Base-by-base conservation (phyloP, 805 yeast species). In the Spencermartinsiella europaea region DNA sequence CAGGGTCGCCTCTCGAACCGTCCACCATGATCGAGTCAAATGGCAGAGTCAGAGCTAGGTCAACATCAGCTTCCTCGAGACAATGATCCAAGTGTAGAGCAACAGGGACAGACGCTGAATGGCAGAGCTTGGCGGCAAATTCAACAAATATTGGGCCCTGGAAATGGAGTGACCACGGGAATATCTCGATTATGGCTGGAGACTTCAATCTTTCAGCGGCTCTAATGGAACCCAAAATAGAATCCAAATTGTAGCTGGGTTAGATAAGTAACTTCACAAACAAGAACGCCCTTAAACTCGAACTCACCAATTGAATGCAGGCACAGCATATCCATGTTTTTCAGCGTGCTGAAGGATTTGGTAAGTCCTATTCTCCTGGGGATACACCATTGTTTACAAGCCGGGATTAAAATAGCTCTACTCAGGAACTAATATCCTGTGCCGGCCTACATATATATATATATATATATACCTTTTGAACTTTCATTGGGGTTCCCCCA, bases 1-100 rank as follows among this genome's bases (percentile, higher is more conserved):
- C 63, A 40, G 63, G 64, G 35, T 65, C 68, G 37, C 63, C 61
- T 38, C 62, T 65, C 4, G 70, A 64, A 61, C 67, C 67, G 54
- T 67, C 72, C 19, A 68, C 64, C 70, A 68, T 66, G 40, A 67
- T 66, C 12, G 69, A 65, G 51, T 67, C 71, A 47, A 68, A 66
- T 16, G 70, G 69, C 47, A 67, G 50, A 14, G 56, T 58, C 34
- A 52, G 51, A 4, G 70, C 71, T 10, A 61, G 61, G 46, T 56
- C 53, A 25, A 67, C 65, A 42, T 63, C 54, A 10, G 60, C 59
- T n/a, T 53, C 52, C 38, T 60, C 61, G 43, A 63, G 66, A 42
- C 68, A 65, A 53, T 68, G 70, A 46, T 67, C 71, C 34, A 68
- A 55, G 45, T 66, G 71, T 14, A 68, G 49, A 2, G 71, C 57